Conservation (phyloP, 805 yeast genomes). For the Schizosaccharomyces octosporus region DNA sequence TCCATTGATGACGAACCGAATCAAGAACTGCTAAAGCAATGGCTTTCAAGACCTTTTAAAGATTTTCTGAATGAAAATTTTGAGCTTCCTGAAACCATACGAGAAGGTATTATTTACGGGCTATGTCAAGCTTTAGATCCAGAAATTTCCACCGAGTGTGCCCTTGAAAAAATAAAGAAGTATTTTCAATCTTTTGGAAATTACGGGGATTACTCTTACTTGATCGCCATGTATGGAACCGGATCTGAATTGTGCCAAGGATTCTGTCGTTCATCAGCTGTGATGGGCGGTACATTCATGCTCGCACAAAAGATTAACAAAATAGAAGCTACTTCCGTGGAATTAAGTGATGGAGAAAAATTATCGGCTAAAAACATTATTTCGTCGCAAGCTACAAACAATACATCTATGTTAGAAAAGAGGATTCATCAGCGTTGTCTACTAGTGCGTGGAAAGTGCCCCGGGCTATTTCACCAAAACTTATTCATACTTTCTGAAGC, state of each 20-base stretch:
- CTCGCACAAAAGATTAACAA: background rate
- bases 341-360: background rate
- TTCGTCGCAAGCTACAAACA: background rate
- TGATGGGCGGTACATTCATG: constrained; percentile 1
- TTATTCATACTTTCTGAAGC: background rate
- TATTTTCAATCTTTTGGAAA: background rate
- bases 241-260: background rate
- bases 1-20: background rate
- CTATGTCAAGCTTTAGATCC: background rate
- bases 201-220: background rate
- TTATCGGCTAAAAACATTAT: background rate
- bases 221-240: background rate
- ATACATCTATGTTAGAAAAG: background rate
- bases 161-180: background rate
- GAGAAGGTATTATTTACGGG: background rate
- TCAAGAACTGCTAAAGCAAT: background rate
- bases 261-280: constrained; percentile 1
- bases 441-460: background rate
- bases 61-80: background rate
- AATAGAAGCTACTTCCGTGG: background rate
- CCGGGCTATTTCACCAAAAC: no score
- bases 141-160: background rate
- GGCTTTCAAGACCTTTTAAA: background rate
- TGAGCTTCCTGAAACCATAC: background rate
- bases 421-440: background rate